These are phyloP conservation scores for Hsuehochloa calcarea DNA, from an alignment of 176 grass and related monocot genomes.

Conservation along the genomic window DNA sequence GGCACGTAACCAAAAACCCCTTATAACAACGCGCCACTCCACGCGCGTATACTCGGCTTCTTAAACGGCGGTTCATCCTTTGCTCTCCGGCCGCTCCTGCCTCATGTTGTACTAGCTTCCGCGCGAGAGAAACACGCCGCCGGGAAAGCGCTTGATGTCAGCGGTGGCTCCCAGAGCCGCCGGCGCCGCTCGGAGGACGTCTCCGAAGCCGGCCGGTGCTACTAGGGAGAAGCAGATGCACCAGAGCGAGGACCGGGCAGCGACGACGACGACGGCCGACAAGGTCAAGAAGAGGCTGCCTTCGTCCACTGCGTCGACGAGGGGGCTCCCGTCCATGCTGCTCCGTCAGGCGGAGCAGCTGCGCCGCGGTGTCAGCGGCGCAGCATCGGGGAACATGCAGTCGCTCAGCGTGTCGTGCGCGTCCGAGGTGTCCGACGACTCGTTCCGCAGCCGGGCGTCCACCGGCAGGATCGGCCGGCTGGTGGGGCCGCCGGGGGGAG, in stretches of 20 bases:
- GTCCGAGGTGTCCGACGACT: conserved; percentile 80
- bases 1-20: neutral
- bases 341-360: conserved; percentile 49
- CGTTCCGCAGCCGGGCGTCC: conserved; percentile 87
- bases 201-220: neutral
- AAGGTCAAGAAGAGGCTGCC: conserved; percentile 1
- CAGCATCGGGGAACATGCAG: neutral
- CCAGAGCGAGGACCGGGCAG: neutral
- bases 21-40: conserved; percentile 12
- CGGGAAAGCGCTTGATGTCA: conserved; percentile 21
- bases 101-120: neutral
- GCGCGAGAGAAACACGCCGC: neutral
- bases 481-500: neutral
- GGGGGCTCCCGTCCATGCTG: conserved; percentile 40
- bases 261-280: neutral
- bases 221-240: neutral
- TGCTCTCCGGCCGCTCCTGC: neutral
- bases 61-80: neutral
- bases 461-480: conserved; percentile 67
- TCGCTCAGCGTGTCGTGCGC: conserved; percentile 81
- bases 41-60: neutral
- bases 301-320: neutral
- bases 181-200: conserved; percentile 17
- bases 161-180: conserved; percentile 13
- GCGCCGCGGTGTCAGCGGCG: conserved; percentile 21